Conservation (phyloP, 352 stramenopile genomes). For the Globisporangium uncinulatum region DNA sequence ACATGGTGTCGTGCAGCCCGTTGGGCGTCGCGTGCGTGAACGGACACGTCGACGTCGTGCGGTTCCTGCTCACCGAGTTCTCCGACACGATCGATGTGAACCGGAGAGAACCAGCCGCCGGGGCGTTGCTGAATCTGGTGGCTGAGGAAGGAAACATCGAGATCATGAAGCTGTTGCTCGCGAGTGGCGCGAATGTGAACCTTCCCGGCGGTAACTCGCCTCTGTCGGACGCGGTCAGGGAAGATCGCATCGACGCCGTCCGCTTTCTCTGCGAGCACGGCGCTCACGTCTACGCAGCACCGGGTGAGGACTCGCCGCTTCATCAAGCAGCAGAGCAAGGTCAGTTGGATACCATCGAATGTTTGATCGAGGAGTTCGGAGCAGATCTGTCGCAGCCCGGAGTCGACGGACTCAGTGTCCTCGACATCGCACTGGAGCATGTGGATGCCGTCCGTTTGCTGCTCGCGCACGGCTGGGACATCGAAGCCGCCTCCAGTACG, state of each 20-base stretch:
- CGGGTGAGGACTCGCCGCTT: neutral
- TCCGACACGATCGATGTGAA: neutral
- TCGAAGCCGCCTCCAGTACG: neutral
- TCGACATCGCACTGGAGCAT: neutral
- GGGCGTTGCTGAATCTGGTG: neutral
- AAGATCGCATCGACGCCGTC: neutral
- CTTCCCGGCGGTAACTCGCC: too few relatives aligned
- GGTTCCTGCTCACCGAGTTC: neutral
- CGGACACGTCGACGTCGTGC: neutral
- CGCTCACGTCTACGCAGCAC: neutral
- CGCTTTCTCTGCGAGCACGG: neutral
- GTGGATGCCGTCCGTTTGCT: neutral
- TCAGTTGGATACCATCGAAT: neutral
- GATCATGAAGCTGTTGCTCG: neutral
- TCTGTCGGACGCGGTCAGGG: neutral
- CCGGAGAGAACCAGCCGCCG: too few relatives aligned
- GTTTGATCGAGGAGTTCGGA: neutral
- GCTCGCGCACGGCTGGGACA: neutral
- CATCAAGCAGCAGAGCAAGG: neutral
- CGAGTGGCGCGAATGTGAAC: neutral
- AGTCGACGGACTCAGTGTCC: neutral
- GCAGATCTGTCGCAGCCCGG: neutral
- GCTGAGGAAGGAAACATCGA: neutral
- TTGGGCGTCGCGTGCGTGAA: neutral
- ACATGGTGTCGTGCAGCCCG: neutral